Evolutionary conservation across 2,329 filamentous ascomycete species (phyloP).

Genomic region (Cordyceps farinosa): DNA sequence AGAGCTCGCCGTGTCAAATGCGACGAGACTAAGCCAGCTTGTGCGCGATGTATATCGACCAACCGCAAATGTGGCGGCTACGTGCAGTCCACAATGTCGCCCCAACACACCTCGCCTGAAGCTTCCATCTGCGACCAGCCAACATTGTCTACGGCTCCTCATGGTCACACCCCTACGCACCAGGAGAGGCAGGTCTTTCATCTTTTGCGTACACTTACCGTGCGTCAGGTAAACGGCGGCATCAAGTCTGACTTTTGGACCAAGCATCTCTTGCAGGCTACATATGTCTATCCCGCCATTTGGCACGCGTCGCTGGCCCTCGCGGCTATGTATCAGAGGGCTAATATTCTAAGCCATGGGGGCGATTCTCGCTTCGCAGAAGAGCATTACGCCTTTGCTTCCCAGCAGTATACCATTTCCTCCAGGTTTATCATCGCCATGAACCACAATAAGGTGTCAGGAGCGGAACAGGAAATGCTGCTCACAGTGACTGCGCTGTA

Average conservation of each 20-base stretch:
- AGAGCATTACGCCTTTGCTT: constrained; percentile 17
- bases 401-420: constrained; percentile 20
- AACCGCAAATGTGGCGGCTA: constrained; percentile 13
- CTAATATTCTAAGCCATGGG: neutral
- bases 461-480: constrained; percentile 18
- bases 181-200: constrained; percentile 8
- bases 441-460: neutral
- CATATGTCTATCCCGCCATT: constrained; percentile 12
- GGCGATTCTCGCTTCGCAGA: neutral
- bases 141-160: neutral
- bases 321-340: constrained; percentile 10
- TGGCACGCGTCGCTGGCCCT: constrained; percentile 14
- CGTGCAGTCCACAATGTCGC: neutral
- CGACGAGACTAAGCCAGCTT: constrained; percentile 13
- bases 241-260: constrained; percentile 11
- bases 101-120: neutral
- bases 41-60: constrained; percentile 2
- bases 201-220: neutral
- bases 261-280: constrained; percentile 7
- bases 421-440: constrained; percentile 18
- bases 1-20: constrained; percentile 13
- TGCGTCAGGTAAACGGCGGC: constrained; percentile 4
- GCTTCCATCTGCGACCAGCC: constrained; percentile 2
- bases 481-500: constrained; percentile 20
- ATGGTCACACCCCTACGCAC: neutral